Evolutionary conservation across 2,329 filamentous ascomycete genomes (phyloP).

Genomic region (Fusarium austroafricanum): DNA sequence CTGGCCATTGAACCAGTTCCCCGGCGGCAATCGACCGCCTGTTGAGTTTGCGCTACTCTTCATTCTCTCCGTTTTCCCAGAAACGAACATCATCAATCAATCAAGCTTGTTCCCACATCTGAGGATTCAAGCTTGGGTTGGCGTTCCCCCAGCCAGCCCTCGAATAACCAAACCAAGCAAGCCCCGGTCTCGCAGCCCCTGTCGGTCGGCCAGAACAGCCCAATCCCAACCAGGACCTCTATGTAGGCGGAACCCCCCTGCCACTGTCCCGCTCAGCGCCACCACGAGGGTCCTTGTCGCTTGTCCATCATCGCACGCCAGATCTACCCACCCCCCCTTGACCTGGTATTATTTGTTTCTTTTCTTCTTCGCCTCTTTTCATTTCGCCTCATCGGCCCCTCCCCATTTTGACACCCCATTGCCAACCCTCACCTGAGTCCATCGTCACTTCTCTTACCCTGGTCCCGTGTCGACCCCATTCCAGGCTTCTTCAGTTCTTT

Average conservation of each 20-base stretch:
- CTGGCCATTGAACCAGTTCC: constrained; percentile 46
- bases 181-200: constrained; percentile 29
- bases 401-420: constrained; percentile 41
- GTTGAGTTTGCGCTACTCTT: constrained; percentile 47
- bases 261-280: constrained; percentile 49
- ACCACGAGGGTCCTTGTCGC: constrained; percentile 50
- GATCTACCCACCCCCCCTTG: constrained; percentile 49
- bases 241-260: constrained; percentile 36
- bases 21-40: constrained; percentile 38
- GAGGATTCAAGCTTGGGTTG: constrained; percentile 24
- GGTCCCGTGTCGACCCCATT: constrained; percentile 47
- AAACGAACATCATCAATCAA: constrained; percentile 25
- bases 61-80: constrained; percentile 30
- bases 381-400: constrained; percentile 43
- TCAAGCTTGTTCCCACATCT: constrained; percentile 28
- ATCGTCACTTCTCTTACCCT: constrained; percentile 45
- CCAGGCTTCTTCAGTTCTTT: constrained; percentile 43
- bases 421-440: constrained; percentile 46
- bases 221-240: constrained; percentile 33
- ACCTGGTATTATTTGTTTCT: constrained; percentile 42
- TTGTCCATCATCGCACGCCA: constrained; percentile 49
- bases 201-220: constrained; percentile 31
- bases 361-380: constrained; percentile 41
- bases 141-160: constrained; percentile 21
- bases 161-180: constrained; percentile 29